These are phyloP conservation scores for Wickerhamomyces chaumierensis DNA, from an alignment of 805 yeast genomes.

Conservation along the genomic window DNA sequence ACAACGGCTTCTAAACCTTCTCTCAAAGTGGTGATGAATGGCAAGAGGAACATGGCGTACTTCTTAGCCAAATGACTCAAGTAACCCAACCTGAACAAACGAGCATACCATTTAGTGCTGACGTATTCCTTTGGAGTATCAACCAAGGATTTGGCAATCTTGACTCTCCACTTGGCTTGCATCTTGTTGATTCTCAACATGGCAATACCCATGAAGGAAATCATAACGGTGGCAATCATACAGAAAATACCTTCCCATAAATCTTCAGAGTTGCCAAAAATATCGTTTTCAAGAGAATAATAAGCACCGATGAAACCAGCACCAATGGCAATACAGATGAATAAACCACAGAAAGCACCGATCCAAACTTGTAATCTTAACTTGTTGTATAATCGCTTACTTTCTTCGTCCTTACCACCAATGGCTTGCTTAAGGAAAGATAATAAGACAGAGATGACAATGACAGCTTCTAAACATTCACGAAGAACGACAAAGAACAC, in stretches of 20 bases:
- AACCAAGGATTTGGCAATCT: slow-evolving; percentile 77
- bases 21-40: slow-evolving; percentile 84
- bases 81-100: slow-evolving; percentile 35
- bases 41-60: slow-evolving; percentile 82
- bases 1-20: slow-evolving; percentile 97
- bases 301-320: slow-evolving; percentile 92
- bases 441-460: slow-evolving; percentile 80
- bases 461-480: slow-evolving; percentile 87
- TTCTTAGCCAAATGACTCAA: slow-evolving; percentile 36
- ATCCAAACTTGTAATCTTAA: slow-evolving; percentile 77
- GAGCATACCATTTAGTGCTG: slow-evolving; percentile 24
- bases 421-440: slow-evolving; percentile 89
- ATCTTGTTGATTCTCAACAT: slow-evolving; percentile 92
- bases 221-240: slow-evolving; percentile 80
- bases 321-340: slow-evolving; percentile 76
- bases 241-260: slow-evolving; percentile 96
- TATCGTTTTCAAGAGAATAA: slow-evolving; percentile 68
- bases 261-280: slow-evolving; percentile 83
- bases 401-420: slow-evolving; percentile 32
- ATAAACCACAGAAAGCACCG: slow-evolving; percentile 65
- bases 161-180: slow-evolving; percentile 95
- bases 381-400: slow-evolving; percentile 39
- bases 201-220: slow-evolving; percentile 90
- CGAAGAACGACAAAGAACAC: slow-evolving; percentile 87
- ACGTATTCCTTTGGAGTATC: slow-evolving; percentile 38